Evolutionary conservation across 805 yeast genomes (phyloP).

Genomic region (Cyberlindnera petersonii): DNA sequence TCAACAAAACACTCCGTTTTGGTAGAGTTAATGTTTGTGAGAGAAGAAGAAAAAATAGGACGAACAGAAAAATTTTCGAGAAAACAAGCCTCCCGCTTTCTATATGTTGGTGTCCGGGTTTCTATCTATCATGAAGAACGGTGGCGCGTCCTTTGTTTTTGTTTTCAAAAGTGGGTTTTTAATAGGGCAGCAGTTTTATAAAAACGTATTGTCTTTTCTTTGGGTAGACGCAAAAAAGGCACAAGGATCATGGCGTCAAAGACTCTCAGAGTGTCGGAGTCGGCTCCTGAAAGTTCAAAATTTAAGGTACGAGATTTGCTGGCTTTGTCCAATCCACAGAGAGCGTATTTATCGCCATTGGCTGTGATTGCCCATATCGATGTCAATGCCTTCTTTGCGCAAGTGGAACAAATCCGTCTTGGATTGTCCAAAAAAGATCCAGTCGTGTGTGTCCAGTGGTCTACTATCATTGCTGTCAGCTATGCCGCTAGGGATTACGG

Average conservation of each 20-base stretch:
- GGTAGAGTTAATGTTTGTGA: neutral
- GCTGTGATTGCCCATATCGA: constrained; percentile 84
- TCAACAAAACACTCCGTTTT: neutral
- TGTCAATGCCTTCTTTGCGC: constrained; percentile 94
- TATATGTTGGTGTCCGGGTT: constrained; percentile 15
- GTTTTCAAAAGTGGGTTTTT: constrained; percentile 1
- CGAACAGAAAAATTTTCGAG: constrained; percentile 10
- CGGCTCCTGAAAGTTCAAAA: constrained; percentile 26
- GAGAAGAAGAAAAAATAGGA: neutral
- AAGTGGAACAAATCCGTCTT: constrained; percentile 78
- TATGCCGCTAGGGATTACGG: constrained; percentile 88
- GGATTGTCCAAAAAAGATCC: constrained; percentile 68
- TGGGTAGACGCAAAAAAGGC: no score
- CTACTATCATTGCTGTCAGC: constrained; percentile 80
- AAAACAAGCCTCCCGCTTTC: no score
- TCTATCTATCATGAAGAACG: constrained; percentile 5
- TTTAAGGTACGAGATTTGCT: constrained; percentile 48
- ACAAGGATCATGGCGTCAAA: neutral
- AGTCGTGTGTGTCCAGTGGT: constrained; percentile 94
- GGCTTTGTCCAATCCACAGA: constrained; percentile 41
- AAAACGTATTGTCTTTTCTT: neutral
- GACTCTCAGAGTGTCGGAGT: neutral
- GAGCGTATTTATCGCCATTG: constrained; percentile 60
- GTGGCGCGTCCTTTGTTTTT: constrained; percentile 2
- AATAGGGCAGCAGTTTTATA: neutral